These are phyloP conservation scores for Aphanomyces cochlioides DNA, from an alignment of 352 stramenopile species.

Conservation along the genomic window DNA sequence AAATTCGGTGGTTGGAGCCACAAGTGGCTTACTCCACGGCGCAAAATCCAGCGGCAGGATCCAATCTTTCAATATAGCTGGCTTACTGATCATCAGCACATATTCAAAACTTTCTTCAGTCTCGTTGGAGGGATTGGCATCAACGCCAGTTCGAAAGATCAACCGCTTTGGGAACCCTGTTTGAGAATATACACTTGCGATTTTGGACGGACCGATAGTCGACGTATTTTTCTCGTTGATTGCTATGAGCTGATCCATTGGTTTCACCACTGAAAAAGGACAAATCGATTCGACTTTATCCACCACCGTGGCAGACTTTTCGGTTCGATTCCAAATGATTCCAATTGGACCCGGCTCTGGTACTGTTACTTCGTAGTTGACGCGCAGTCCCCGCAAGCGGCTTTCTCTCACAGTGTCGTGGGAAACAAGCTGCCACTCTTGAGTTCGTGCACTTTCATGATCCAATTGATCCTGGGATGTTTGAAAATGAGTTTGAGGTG, in stretches of 20 bases:
- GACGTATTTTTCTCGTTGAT: slow-evolving; percentile 67
- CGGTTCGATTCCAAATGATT: slow-evolving; percentile 2
- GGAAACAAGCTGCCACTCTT: slow-evolving; percentile 7
- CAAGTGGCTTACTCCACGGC: slow-evolving; percentile 44
- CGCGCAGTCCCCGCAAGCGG: background rate
- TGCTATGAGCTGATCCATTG: slow-evolving; percentile 55
- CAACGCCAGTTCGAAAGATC: slow-evolving; percentile 10
- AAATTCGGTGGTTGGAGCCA: slow-evolving; percentile 27
- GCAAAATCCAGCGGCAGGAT: slow-evolving; percentile 51
- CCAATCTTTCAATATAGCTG: slow-evolving; percentile 48
- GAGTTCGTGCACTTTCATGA: background rate
- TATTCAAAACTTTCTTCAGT: background rate
- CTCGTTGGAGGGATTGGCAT: background rate
- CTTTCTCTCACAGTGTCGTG: background rate
- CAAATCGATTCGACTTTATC: background rate
- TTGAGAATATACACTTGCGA: slow-evolving; percentile 51
- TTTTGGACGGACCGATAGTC: slow-evolving; percentile 46
- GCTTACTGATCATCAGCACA: slow-evolving; percentile 47
- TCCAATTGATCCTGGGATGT: background rate
- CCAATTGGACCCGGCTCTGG: background rate
- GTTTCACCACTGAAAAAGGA: background rate
- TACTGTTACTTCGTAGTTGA: slow-evolving; percentile 12
- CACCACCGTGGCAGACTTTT: background rate
- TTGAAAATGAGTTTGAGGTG: no score
- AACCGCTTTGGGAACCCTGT: slow-evolving; percentile 25